Conservation (phyloP, 768 basidiomycete genomes). For the Serpula lacrymans region DNA sequence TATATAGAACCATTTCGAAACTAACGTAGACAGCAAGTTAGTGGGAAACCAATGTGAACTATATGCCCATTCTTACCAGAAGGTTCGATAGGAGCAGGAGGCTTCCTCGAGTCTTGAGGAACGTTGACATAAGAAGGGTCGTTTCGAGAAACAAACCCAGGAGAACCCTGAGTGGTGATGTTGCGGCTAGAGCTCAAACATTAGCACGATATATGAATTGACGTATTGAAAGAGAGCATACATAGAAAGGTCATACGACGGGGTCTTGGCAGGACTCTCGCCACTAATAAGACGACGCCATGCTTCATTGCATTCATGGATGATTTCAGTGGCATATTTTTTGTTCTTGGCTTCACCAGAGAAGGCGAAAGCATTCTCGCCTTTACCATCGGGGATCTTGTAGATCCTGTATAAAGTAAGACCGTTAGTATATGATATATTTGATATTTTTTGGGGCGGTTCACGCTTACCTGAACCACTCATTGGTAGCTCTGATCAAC, state of each 20-base stretch:
- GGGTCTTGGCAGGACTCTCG: conserved; percentile 70
- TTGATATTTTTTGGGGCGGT: background rate
- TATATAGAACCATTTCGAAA: conserved; percentile 94
- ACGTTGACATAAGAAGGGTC: conserved; percentile 64
- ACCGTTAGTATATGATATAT: conserved; percentile 5
- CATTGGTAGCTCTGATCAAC: conserved; percentile 93
- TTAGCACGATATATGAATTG: conserved; percentile 1
- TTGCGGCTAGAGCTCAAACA: conserved; percentile 57
- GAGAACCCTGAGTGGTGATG: conserved; percentile 70
- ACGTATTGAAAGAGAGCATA: conserved; percentile 37
- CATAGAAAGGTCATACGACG: conserved; percentile 80
- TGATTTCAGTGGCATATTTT: conserved; percentile 98
- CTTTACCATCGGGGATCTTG: conserved; percentile 95
- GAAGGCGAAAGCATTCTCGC: conserved; percentile 98
- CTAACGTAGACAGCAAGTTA: conserved; percentile 34
- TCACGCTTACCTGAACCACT: conserved; percentile 88
- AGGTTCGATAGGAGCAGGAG: conserved; percentile 87
- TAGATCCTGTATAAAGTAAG: conserved; percentile 60
- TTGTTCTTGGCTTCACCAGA: conserved; percentile 99
- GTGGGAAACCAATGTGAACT: background rate
- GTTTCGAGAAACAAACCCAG: conserved; percentile 59
- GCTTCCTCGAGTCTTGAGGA: conserved; percentile 76
- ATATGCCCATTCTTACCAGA: conserved; percentile 58
- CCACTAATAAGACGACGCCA: conserved; percentile 92
- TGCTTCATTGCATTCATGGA: conserved; percentile 98